phyloP scores from a whole-genome alignment of 352 stramenopile genomes.

The Aphanomyces stellatus region DNA sequence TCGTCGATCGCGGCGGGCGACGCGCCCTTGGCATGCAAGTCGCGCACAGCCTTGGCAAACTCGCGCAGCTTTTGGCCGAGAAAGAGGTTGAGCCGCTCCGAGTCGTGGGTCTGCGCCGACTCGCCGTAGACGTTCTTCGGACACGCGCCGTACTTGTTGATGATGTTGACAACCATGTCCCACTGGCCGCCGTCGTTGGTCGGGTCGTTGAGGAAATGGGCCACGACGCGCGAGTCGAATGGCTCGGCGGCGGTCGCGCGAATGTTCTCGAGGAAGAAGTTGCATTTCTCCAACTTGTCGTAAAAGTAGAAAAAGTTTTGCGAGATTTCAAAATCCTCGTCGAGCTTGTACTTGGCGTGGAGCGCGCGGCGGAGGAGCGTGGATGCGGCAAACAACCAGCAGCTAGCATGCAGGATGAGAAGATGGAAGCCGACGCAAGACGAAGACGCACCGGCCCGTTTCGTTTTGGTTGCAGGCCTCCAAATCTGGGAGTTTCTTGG shows the following conservation, averaged over 20 bases:
- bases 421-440: neutral
- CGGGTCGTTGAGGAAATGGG: conserved; percentile 24
- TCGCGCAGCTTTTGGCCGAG: conserved; percentile 22
- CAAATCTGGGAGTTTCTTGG: conserved; percentile 18
- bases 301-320: conserved; percentile 28
- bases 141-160: conserved; percentile 25
- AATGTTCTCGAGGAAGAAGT: conserved; percentile 28
- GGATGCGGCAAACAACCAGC: conserved; percentile 27
- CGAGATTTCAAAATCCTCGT: conserved; percentile 24
- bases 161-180: conserved; percentile 24
- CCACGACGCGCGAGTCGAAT: conserved; percentile 21
- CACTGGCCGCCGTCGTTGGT: conserved; percentile 25
- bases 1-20: neutral
- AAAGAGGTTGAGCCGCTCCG: conserved; percentile 14
- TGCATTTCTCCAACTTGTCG: conserved; percentile 29
- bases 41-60: conserved; percentile 18
- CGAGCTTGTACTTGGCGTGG: conserved; percentile 22
- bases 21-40: neutral
- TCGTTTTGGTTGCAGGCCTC: conserved; percentile 26
- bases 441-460: conserved; percentile 20
- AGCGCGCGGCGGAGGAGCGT: conserved; percentile 24
- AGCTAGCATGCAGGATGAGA: neutral
- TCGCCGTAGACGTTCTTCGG: conserved; percentile 26
- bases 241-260: conserved; percentile 18
- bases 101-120: neutral